Evolutionary conservation across 768 basidiomycete genomes (phyloP).

Genomic region (Favolaschia claudopus): DNA sequence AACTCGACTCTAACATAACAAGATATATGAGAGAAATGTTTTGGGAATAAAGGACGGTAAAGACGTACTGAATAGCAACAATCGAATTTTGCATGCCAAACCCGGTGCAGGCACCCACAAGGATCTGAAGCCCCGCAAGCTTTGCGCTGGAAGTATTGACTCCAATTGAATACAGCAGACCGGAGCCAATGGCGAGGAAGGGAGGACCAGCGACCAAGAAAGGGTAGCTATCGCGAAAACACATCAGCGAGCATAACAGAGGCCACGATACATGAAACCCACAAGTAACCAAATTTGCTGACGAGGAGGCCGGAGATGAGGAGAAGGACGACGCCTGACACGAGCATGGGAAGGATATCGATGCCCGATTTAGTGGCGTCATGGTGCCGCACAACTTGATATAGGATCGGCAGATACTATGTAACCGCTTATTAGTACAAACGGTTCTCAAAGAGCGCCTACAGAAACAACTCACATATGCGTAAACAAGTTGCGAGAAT

Average conservation of each 20-base stretch:
- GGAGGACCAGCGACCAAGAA: background rate
- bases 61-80: constrained; percentile 11
- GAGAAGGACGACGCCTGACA: background rate
- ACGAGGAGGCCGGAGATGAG: constrained; percentile 12
- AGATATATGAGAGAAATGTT: too few species aligned
- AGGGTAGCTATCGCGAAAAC: background rate
- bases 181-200: constrained; percentile 23
- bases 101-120: constrained; percentile 15
- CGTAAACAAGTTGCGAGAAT: constrained; percentile 15
- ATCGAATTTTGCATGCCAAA: constrained; percentile 22
- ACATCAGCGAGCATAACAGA: too few species aligned
- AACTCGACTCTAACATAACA: constrained; percentile 10
- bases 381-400: constrained; percentile 19
- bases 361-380: constrained; percentile 25
- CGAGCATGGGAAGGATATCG: constrained; percentile 23
- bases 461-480: constrained; percentile 3
- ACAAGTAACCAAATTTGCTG: constrained; percentile 21
- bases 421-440: background rate
- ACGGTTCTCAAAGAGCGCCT: too few species aligned
- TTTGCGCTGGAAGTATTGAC: constrained; percentile 1
- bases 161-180: constrained; percentile 21
- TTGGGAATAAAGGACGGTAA: background rate
- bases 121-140: constrained; percentile 19
- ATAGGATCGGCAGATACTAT: constrained; percentile 26
- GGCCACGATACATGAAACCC: background rate